Conservation (phyloP, 305 asterid species). For the Rubia balearica region DNA sequence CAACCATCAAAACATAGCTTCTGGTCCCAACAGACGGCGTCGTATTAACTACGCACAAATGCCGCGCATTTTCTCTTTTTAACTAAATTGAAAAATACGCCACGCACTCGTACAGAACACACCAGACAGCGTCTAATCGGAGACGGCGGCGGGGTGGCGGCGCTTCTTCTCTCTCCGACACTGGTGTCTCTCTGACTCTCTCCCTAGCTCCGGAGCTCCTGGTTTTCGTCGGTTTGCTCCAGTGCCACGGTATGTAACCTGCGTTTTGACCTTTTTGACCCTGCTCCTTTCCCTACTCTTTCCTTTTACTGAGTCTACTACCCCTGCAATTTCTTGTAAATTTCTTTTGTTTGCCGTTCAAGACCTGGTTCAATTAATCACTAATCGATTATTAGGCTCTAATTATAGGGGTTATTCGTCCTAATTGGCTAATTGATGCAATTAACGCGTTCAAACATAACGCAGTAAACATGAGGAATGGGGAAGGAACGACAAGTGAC, state of each 20-base stretch:
- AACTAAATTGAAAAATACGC: neutral
- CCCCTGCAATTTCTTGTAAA: neutral
- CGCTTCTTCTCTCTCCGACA: constrained; percentile 24
- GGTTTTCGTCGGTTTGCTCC: constrained; percentile 27
- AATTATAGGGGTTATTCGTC: neutral
- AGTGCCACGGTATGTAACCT: constrained; percentile 17
- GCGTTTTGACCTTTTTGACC: constrained; percentile 13
- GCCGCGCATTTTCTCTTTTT: neutral
- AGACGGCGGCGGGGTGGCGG: constrained; percentile 10
- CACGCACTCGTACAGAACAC: neutral
- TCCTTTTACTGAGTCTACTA: constrained; percentile 7
- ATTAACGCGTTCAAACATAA: neutral
- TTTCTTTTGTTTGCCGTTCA: neutral
- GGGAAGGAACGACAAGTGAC: neutral
- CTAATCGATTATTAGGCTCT: neutral
- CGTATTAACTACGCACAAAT: constrained; percentile 2
- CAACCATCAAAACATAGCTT: neutral
- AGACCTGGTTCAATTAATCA: neutral
- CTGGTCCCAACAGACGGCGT: constrained; percentile 5
- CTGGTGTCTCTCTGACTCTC: constrained; percentile 23
- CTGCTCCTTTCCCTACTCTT: constrained; percentile 1
- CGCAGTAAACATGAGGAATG: neutral
- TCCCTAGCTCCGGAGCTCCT: constrained; percentile 44
- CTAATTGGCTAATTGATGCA: no score
- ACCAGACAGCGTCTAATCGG: neutral